Evolutionary conservation across 2,329 filamentous ascomycete species (phyloP).

Genomic region (Ustulina deusta): DNA sequence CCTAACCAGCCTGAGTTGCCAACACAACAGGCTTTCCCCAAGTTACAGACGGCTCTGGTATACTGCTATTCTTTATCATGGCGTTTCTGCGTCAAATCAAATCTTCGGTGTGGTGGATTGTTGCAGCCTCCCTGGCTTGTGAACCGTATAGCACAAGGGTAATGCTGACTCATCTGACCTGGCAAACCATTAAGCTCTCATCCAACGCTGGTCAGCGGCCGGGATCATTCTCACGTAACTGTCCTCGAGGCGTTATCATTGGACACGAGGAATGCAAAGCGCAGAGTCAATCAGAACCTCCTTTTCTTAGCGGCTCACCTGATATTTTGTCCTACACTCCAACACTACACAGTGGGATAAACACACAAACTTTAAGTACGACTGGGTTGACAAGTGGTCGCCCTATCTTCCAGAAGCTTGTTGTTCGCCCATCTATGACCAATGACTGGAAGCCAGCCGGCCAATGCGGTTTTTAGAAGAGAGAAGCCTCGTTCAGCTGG

Average conservation of each 20-base stretch:
- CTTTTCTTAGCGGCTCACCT: neutral
- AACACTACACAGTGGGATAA: neutral
- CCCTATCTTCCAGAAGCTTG: neutral
- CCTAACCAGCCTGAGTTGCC: neutral
- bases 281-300: neutral
- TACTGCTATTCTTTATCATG: neutral
- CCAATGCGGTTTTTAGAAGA: neutral
- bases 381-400: neutral
- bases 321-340: neutral
- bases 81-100: neutral
- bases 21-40: neutral
- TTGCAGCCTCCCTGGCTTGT: neutral
- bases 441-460: neutral
- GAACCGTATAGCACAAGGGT: neutral
- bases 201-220: neutral
- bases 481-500: too few species aligned
- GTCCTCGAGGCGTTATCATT: neutral
- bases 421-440: neutral
- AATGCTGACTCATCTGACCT: constrained; percentile 3
- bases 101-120: neutral
- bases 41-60: neutral
- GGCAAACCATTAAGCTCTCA: neutral
- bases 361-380: too few species aligned
- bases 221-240: constrained; percentile 17
- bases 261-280: neutral